Base-by-base conservation (phyloP, 768 basidiomycete genomes). In the Hemileccinum impolitum region DNA sequence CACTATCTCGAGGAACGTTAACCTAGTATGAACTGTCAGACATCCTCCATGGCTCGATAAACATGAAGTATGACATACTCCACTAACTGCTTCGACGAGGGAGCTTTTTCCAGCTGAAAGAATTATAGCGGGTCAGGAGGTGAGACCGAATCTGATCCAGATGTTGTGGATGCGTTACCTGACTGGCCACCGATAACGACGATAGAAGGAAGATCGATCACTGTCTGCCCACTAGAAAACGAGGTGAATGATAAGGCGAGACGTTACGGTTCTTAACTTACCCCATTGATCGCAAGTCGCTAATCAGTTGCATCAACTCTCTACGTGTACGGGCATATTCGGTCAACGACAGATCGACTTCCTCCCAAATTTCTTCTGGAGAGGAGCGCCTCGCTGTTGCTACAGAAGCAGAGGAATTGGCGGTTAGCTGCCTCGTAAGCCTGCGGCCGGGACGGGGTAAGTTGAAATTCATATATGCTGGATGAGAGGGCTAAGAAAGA, bases 171-270 rank as follows among this genome's bases (percentile, higher is more conserved):
- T 19, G 50, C 73, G 28, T 45, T n/a, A 79, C 79, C 77, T 0
- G 80, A 82, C 51, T 82, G 80, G 9, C 73, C 69, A 1, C 80
- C 81, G 25, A 81, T 81, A 6, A 82, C 80, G 0, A 72, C 76
- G 10, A 82, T 72, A 7, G 72, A 67, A n/a, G 80, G 80, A 13
- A 80, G 55, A 48, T 76, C 71, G 0, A 81, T 65, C 30, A 70
- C 28, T 6, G 58, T 59, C 2, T 66, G 57, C 7, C 71, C 74
- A 4, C 77, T 78, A 49, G 10, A 25, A 47, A 41, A 32, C n/a
- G 17, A 25, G 15, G 5, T 61, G 30, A 58, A 21, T 18, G n/a
- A 13, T 10, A 15, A 6, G 17, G 18, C 43, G 35, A 39, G 18
- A 11, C 6, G 25, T 25, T 7, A 18, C 2, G 9, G 13, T 25